phyloP scores from a whole-genome alignment of 352 stramenopile genomes.

The Salisapilia sapeloensis region DNA sequence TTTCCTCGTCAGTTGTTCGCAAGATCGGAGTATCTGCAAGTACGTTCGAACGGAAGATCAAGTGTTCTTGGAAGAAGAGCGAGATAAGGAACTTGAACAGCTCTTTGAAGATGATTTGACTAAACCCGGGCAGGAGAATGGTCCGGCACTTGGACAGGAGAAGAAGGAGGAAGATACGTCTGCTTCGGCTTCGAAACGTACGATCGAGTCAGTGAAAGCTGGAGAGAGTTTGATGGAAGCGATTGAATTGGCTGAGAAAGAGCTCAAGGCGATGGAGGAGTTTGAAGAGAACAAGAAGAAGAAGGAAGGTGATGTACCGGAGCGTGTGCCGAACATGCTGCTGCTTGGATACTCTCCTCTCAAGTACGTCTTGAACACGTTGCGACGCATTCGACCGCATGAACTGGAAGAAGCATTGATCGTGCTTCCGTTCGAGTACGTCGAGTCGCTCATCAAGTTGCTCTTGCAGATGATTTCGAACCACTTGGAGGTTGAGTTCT shows the following conservation, averaged over 20 bases:
- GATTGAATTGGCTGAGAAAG: slow-evolving; percentile 85
- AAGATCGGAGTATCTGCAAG: slow-evolving; percentile 94
- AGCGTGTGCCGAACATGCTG: slow-evolving; percentile 81
- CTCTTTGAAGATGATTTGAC: slow-evolving; percentile 89
- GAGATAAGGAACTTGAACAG: slow-evolving; percentile 89
- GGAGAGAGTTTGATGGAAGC: slow-evolving; percentile 90
- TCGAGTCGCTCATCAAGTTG: slow-evolving; percentile 87
- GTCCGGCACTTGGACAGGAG: slow-evolving; percentile 39
- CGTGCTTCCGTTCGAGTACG: slow-evolving; percentile 92
- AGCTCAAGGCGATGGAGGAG: slow-evolving; percentile 76
- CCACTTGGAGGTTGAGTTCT: slow-evolving; percentile 88
- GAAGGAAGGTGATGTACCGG: slow-evolving; percentile 11
- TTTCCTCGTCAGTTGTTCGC: slow-evolving; percentile 91
- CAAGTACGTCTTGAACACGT: slow-evolving; percentile 88
- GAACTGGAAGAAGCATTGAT: slow-evolving; percentile 97
- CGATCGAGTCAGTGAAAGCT: slow-evolving; percentile 82
- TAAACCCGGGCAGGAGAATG: slow-evolving; percentile 54
- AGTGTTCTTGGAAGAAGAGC: slow-evolving; percentile 98
- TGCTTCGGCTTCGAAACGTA: slow-evolving; percentile 83
- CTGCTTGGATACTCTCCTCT: slow-evolving; percentile 90
- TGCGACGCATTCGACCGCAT: slow-evolving; percentile 84
- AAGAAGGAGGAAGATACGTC: slow-evolving; percentile 47
- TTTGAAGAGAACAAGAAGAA: slow-evolving; percentile 57
- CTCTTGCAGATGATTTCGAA: slow-evolving; percentile 80
- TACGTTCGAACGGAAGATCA: slow-evolving; percentile 93